Conservation (phyloP, 805 yeast genomes). For the Yarrowia sp. region DNA sequence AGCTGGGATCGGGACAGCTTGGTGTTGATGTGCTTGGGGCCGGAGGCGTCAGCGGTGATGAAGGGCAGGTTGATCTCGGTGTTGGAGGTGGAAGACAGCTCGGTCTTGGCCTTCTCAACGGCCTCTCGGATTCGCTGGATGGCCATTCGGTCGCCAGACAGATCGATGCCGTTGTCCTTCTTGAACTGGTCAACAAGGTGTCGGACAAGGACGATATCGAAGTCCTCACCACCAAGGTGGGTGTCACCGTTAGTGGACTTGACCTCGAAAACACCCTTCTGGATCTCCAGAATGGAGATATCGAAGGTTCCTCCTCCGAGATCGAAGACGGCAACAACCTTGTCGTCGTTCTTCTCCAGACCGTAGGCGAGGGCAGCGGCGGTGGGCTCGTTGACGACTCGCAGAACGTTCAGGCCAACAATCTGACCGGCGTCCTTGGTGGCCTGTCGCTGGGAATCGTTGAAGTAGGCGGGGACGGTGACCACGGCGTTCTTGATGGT, state of each 20-base stretch:
- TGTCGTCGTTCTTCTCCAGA: conserved; percentile 81
- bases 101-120: conserved; percentile 89
- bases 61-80: conserved; percentile 84
- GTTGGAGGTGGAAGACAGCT: conserved; percentile 73
- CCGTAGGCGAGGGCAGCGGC: conserved; percentile 97
- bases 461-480: conserved; percentile 89
- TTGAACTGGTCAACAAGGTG: conserved; percentile 81
- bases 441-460: conserved; percentile 92
- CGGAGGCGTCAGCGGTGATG: conserved; percentile 84
- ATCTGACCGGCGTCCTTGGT: conserved; percentile 98
- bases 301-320: conserved; percentile 99
- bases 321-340: conserved; percentile 94
- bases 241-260: conserved; percentile 97
- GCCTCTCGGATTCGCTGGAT: conserved; percentile 87
- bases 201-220: conserved; percentile 86
- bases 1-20: conserved; percentile 71
- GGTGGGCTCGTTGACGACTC: conserved; percentile 91
- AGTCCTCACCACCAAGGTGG: conserved; percentile 92
- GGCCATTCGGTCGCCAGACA: conserved; percentile 72
- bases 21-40: conserved; percentile 79
- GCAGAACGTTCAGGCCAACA: conserved; percentile 88
- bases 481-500: conserved; percentile 87
- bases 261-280: conserved; percentile 97
- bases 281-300: conserved; percentile 94
- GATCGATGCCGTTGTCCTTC: conserved; percentile 71